Conservation (phyloP, 164 flowering plant species). For the Berberis vulgaris region DNA sequence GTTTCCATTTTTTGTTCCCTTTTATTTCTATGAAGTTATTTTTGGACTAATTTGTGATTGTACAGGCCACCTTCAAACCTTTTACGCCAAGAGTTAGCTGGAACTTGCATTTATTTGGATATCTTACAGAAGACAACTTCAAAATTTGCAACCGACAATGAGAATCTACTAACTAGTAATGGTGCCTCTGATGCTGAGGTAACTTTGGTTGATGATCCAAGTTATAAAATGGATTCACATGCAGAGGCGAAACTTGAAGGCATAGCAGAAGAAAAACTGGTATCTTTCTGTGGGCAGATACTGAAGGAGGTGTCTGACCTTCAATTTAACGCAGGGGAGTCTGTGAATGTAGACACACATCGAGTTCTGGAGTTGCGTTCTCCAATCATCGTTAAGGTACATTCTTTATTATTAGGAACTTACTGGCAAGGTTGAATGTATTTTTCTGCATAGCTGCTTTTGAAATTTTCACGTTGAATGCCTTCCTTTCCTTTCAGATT, state of each 20-base stretch:
- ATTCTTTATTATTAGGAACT: not conserved
- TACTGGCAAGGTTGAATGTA: not conserved
- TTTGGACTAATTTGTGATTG: not conserved
- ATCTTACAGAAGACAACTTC: constrained; percentile 80
- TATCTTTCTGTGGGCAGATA: constrained; percentile 83
- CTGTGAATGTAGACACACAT: constrained; percentile 73
- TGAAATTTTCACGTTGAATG: no score
- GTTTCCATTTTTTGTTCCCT: not conserved
- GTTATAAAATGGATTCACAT: constrained; percentile 10
- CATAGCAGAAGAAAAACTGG: constrained; percentile 83
- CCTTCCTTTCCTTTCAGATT: no score
- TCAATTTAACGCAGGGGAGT: constrained; percentile 65
- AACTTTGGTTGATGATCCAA: constrained; percentile 15
- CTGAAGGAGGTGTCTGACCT: constrained; percentile 87
- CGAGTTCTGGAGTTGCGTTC: constrained; percentile 83
- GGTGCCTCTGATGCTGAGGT: constrained; percentile 17
- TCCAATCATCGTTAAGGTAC: constrained; percentile 89
- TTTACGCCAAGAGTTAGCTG: constrained; percentile 89
- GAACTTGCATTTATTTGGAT: constrained; percentile 82
- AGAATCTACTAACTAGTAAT: constrained; percentile 13
- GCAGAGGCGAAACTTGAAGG: constrained; percentile 48
- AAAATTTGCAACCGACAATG: constrained; percentile 14
- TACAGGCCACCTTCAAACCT: constrained; percentile 93
- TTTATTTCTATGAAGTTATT: not conserved
- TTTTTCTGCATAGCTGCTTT: no score